A percentile compares a stretch with the other conserved stretches of the same genome.
These are phyloP conservation scores for Myriosclerotinia curreyana DNA, from an alignment of 2,329 filamentous ascomycete species.

Conservation along the genomic window DNA sequence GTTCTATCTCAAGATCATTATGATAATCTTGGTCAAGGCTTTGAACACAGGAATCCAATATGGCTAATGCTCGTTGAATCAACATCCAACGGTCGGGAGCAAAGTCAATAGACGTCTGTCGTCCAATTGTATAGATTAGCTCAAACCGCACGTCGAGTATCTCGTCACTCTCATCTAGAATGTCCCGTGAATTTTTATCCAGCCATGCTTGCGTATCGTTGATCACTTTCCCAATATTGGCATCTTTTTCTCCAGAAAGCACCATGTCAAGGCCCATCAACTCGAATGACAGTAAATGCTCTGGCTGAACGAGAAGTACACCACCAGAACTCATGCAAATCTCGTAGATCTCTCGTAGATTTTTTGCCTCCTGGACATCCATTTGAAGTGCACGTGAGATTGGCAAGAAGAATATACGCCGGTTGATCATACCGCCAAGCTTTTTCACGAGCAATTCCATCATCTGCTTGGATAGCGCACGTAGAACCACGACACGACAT, in stretches of 20 bases:
- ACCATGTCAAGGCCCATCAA: slow-evolving; percentile 56
- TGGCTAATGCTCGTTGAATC: slow-evolving; percentile 51
- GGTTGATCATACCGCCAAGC: slow-evolving; percentile 54
- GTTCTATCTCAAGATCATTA: slow-evolving; percentile 44
- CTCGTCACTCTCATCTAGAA: slow-evolving; percentile 66
- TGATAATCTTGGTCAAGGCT: slow-evolving; percentile 40
- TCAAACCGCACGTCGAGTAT: slow-evolving; percentile 60
- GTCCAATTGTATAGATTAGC: slow-evolving; percentile 60
- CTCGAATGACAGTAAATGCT: slow-evolving; percentile 62
- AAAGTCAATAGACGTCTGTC: slow-evolving; percentile 49
- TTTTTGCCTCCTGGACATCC: slow-evolving; percentile 31
- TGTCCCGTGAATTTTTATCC: slow-evolving; percentile 47
- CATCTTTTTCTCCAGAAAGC: slow-evolving; percentile 35
- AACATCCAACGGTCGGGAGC: slow-evolving; percentile 55
- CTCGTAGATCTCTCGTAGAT: slow-evolving; percentile 43
- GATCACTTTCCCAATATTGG: slow-evolving; percentile 42
- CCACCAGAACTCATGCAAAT: slow-evolving; percentile 52
- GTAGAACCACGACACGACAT: slow-evolving; percentile 58
- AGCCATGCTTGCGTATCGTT: slow-evolving; percentile 46
- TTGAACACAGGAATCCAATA: slow-evolving; percentile 41
- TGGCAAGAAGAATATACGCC: slow-evolving; percentile 55
- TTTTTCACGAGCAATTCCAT: slow-evolving; percentile 52
- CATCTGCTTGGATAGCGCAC: slow-evolving; percentile 61
- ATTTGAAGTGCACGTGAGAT: slow-evolving; percentile 53
- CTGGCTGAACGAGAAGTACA: slow-evolving; percentile 59